Evolutionary conservation across 805 yeast species (phyloP).

Genomic region (Kodamaea kakaduensis): DNA sequence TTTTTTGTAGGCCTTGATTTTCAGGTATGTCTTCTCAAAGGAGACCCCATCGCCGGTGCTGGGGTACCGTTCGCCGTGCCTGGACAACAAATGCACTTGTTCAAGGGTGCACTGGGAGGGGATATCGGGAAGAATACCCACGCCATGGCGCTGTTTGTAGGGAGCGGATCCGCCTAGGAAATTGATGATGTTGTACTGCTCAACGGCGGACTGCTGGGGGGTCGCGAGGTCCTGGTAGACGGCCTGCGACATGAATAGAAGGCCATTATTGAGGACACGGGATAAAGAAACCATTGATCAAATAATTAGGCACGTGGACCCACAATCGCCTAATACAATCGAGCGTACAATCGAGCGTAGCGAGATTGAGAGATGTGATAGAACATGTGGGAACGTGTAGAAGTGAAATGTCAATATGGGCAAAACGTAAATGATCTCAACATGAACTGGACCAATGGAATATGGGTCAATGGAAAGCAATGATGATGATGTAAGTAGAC

Average conservation of each 20-base stretch:
- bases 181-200: slow-evolving; percentile 22
- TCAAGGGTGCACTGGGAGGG: slow-evolving; percentile 47
- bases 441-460: too few species aligned
- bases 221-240: slow-evolving; percentile 22
- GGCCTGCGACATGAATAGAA: slow-evolving; percentile 20
- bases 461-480: too few species aligned
- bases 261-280: slow-evolving; percentile 21
- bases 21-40: slow-evolving; percentile 24
- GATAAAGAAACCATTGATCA: slow-evolving; percentile 21
- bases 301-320: too few species aligned
- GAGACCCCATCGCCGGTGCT: slow-evolving; percentile 26
- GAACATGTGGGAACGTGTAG: too few species aligned
- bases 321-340: too few species aligned
- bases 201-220: slow-evolving; percentile 25
- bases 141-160: slow-evolving; percentile 24
- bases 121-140: slow-evolving; percentile 23
- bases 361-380: too few species aligned
- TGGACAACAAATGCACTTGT: slow-evolving; percentile 66
- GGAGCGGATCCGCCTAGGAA: slow-evolving; percentile 27
- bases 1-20: slow-evolving; percentile 24
- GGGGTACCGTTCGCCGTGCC: slow-evolving; percentile 76
- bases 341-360: too few species aligned
- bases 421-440: too few species aligned
- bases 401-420: too few species aligned
- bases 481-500: too few species aligned